Conservation (phyloP, 208 protist genomes). For the Trypanosoma congolense region DNA sequence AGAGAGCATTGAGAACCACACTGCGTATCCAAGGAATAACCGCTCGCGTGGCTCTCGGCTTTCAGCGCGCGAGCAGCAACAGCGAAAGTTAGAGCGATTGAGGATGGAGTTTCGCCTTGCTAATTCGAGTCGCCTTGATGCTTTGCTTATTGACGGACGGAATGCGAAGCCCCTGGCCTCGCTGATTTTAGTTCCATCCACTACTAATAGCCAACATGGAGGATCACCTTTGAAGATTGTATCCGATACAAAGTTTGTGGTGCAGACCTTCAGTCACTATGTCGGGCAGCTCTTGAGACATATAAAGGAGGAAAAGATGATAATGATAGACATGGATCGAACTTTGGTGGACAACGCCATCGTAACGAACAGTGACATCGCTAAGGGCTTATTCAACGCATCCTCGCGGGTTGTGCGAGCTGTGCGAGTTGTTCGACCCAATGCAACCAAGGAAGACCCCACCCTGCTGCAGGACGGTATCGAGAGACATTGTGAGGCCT, state of each 20-base stretch:
- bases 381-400: not conserved
- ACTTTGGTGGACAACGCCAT: slow-evolving; percentile 82
- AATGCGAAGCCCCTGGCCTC: slow-evolving; percentile 52
- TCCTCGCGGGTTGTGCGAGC: too few species aligned
- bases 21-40: not conserved
- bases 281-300: slow-evolving; percentile 51
- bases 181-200: slow-evolving; percentile 28
- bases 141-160: slow-evolving; percentile 47
- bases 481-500: slow-evolving; percentile 38
- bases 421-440: too few species aligned
- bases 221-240: slow-evolving; percentile 14
- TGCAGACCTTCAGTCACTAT: slow-evolving; percentile 55
- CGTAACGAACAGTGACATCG: slow-evolving; percentile 14
- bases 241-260: slow-evolving; percentile 33
- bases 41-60: slow-evolving; percentile 16
- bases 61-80: slow-evolving; percentile 33
- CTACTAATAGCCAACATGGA: not conserved
- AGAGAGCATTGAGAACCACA: not conserved
- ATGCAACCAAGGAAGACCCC: not conserved
- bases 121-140: slow-evolving; percentile 49
- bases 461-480: not conserved
- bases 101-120: slow-evolving; percentile 65
- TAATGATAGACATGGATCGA: slow-evolving; percentile 83
- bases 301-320: slow-evolving; percentile 50
- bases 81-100: slow-evolving; percentile 54